These are phyloP conservation scores for Alternaria conjuncta DNA, from an alignment of 2,329 filamentous ascomycete genomes.

Conservation along the genomic window DNA sequence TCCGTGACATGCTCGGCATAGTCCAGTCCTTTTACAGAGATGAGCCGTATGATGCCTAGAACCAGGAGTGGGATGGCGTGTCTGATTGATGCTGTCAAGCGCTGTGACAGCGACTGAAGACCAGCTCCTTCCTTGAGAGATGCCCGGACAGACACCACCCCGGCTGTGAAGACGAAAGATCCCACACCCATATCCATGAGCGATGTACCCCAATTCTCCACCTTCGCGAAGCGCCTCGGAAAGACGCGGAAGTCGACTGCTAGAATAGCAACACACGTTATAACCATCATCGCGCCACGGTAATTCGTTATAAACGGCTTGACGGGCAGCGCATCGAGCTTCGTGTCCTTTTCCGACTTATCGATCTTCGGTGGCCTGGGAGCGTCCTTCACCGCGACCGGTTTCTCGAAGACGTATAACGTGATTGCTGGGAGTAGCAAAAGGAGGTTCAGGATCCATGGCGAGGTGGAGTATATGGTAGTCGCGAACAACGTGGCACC, in stretches of 20 bases:
- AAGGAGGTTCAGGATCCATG: slow-evolving; percentile 75
- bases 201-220: slow-evolving; percentile 99
- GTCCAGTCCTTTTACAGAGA: slow-evolving; percentile 90
- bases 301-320: slow-evolving; percentile 95
- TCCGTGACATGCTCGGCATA: slow-evolving; percentile 98
- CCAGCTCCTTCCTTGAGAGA: slow-evolving; percentile 72
- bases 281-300: slow-evolving; percentile 86
- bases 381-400: slow-evolving; percentile 18
- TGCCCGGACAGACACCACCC: slow-evolving; percentile 85
- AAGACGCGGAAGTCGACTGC: slow-evolving; percentile 96
- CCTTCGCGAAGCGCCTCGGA: slow-evolving; percentile 93
- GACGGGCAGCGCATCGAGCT: slow-evolving; percentile 67
- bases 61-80: slow-evolving; percentile 84
- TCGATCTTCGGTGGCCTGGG: slow-evolving; percentile 31
- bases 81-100: slow-evolving; percentile 71
- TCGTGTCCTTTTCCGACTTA: slow-evolving; percentile 19
- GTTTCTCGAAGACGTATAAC: slow-evolving; percentile 58
- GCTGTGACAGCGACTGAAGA: slow-evolving; percentile 57
- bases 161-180: slow-evolving; percentile 94
- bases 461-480: slow-evolving; percentile 80
- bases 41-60: slow-evolving; percentile 79
- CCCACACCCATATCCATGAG: slow-evolving; percentile 98
- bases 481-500: slow-evolving; percentile 81
- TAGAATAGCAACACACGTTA: slow-evolving; percentile 90
- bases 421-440: slow-evolving; percentile 74